These are phyloP conservation scores for Emmonsiellopsis sp. DNA, from an alignment of 2,329 filamentous ascomycete species.

Conservation along the genomic window DNA sequence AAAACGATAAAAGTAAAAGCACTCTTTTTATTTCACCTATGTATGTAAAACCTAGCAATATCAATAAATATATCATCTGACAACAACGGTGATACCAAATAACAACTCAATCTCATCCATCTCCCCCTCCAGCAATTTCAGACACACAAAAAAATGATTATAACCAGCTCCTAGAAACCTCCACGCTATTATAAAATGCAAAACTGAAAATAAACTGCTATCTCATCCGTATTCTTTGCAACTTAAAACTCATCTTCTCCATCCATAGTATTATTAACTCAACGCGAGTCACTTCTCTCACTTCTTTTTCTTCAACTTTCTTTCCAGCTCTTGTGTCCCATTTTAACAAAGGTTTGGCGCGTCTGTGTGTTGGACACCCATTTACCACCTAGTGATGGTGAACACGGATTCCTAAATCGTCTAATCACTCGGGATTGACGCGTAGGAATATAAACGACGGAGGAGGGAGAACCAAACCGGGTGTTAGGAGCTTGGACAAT, in stretches of 20 bases:
- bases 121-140: neutral
- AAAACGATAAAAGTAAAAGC: neutral
- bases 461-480: neutral
- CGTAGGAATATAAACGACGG: neutral
- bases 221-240: no score
- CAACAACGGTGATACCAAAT: constrained; percentile 8
- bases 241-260: no score
- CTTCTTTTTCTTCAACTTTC: no score
- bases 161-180: neutral
- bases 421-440: neutral
- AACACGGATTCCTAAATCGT: no score
- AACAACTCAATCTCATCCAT: neutral
- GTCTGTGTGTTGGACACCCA: no score
- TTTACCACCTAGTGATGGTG: no score
- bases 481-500: neutral
- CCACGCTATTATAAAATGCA: no score
- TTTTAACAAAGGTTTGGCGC: no score
- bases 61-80: constrained; percentile 18
- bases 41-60: constrained; percentile 4
- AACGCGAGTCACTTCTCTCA: no score
- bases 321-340: no score
- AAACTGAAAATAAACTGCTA: no score
- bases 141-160: neutral
- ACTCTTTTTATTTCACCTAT: constrained; percentile 2
- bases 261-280: no score